Percentiles rank a stretch among this genome's conserved stretches.
phyloP scores from a whole-genome alignment of 345 rosid species.

The Carallia brachiata region DNA sequence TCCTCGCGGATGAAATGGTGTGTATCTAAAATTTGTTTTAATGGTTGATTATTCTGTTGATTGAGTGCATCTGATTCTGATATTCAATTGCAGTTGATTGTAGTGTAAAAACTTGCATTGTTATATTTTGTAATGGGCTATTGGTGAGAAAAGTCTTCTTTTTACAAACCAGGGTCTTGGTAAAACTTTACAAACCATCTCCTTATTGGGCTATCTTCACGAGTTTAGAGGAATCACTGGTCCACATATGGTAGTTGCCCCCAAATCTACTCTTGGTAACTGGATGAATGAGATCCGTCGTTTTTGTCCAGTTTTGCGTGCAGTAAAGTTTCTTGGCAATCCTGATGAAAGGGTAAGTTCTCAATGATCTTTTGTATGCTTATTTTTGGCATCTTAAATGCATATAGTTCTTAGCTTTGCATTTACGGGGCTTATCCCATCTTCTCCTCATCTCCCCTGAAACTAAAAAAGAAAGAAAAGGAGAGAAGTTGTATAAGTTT shows the following conservation, averaged over 20 bases:
- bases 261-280: slow-evolving; percentile 98
- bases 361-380: background rate
- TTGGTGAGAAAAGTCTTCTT: background rate
- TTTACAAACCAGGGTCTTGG: slow-evolving; percentile 77
- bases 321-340: slow-evolving; percentile 95
- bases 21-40: background rate
- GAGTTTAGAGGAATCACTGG: slow-evolving; percentile 96
- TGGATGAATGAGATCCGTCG: slow-evolving; percentile 99
- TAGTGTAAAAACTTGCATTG: no score
- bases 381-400: no score
- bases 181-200: slow-evolving; percentile 95
- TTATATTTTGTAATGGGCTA: background rate
- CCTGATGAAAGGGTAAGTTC: slow-evolving; percentile 91
- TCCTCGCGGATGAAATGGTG: slow-evolving; percentile 98
- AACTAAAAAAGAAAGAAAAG: background rate
- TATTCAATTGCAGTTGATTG: no score
- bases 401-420: no score
- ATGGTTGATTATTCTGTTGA: background rate
- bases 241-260: slow-evolving; percentile 99
- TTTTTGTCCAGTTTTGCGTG: slow-evolving; percentile 89
- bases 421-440: no score
- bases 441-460: no score
- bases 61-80: background rate
- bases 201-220: slow-evolving; percentile 87
- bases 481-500: background rate